These are phyloP conservation scores for Lunularia cruciata DNA, from an alignment of 225 moss, liverwort and hornwort species.

Conservation along the genomic window DNA sequence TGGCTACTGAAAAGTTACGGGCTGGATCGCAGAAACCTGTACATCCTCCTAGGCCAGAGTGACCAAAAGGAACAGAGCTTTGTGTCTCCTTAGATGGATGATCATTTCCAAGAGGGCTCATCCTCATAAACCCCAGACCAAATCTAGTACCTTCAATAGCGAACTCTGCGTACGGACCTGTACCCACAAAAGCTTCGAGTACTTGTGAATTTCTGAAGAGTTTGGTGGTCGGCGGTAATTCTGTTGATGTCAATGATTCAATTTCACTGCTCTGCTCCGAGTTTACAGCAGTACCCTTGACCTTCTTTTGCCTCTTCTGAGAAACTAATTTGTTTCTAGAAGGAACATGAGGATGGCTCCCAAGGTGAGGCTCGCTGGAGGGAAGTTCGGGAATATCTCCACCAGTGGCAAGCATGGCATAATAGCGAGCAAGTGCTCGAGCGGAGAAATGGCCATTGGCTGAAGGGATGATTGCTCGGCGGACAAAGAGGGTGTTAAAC, in stretches of 20 bases:
- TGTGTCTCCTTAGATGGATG: constrained; percentile 10
- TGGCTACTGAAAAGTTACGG: constrained; percentile 66
- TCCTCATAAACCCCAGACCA: constrained; percentile 79
- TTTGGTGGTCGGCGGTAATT: constrained; percentile 10
- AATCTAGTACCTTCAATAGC: constrained; percentile 55
- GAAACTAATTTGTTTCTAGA: constrained; percentile 38
- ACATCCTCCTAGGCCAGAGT: constrained; percentile 85
- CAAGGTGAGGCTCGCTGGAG: constrained; percentile 58
- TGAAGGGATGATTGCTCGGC: constrained; percentile 86
- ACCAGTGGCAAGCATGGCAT: constrained; percentile 63
- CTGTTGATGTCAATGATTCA: constrained; percentile 25
- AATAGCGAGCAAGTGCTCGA: constrained; percentile 83
- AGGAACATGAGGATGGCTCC: constrained; percentile 71
- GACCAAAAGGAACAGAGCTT: constrained; percentile 64
- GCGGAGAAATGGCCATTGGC: constrained; percentile 98
- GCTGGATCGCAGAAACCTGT: constrained; percentile 81
- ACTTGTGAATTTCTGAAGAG: constrained; percentile 60
- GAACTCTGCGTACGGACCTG: constrained; percentile 53
- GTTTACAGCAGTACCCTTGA: constrained; percentile 30
- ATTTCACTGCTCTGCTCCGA: constrained; percentile 45
- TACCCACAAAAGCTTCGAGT: constrained; percentile 62
- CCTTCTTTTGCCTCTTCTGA: constrained; percentile 37
- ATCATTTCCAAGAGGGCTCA: constrained; percentile 28
- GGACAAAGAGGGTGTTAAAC: constrained; percentile 89
- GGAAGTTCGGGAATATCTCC: constrained; percentile 59